Evolutionary conservation across 2,329 filamentous ascomycete genomes (phyloP), one percentile per base, ranked within the genome.

Genomic region (Xylaria sp.): DNA sequence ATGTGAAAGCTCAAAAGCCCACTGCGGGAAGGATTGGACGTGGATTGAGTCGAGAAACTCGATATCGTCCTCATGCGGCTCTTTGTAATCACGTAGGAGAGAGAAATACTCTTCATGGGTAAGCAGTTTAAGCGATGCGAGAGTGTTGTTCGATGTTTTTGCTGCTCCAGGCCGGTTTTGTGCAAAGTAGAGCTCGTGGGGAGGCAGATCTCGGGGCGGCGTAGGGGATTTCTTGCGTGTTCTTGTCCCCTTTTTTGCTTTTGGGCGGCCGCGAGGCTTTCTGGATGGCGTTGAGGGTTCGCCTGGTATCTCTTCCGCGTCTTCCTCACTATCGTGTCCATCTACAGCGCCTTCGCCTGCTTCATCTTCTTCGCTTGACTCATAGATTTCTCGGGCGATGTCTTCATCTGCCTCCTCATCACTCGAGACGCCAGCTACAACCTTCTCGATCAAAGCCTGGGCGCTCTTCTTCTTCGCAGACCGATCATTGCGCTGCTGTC

Each of bases 71-170:
- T 84, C 83, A 78, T 97, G 94, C 0, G 87, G 88, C 73, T 97
- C 92, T 67, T 85, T 78, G 72, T 90, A 89, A 42, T 86, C 83
- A 42, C 88, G 86, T 35, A 93, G 83, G 35, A 91, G 82, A 53
- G 88, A 85, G 75, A 97, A 97, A 80, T 96, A 99, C 78, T 98
- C 93, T 66, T 98, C 94, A 76, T 98, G 94, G 1, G 92, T 94
- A 65, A 98, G 88, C 12, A 97, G 84, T 3, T 88, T 84, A 40
- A 97, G 83, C 4, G 91, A 90, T 0, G 91, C 86, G 5, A 98
- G 84, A 0, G 90, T 97, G 72, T 96, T 96, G 77, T 93, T 92
- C 1, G 94, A 98, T 0, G 95, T 97, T 80, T 94, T 94, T 3
- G 89, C 85, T 3, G 90, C 87, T 1, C 93, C 94, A 0, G 93